These are phyloP conservation scores for Microcyclosporella mali DNA, from an alignment of 2,329 filamentous ascomycete species.

Conservation along the genomic window DNA sequence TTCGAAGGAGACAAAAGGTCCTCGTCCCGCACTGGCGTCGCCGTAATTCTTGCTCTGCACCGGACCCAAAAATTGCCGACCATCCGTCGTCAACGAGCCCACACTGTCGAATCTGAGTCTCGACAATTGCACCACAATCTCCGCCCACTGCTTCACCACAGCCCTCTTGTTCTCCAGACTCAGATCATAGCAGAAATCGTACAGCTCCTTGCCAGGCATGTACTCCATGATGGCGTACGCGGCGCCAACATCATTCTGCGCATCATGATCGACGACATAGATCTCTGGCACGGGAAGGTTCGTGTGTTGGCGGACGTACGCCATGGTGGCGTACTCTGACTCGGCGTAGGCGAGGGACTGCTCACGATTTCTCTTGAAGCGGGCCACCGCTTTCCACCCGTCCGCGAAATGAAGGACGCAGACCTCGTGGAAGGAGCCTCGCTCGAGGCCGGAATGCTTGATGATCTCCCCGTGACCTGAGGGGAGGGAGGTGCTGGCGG, in stretches of 20 bases:
- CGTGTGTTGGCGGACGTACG: slow-evolving; percentile 4
- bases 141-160: slow-evolving; percentile 8
- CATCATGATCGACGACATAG: slow-evolving; percentile 7
- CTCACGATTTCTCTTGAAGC: slow-evolving; percentile 8
- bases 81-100: slow-evolving; percentile 6
- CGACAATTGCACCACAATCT: slow-evolving; percentile 11
- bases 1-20: slow-evolving; percentile 4
- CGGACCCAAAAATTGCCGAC: slow-evolving; percentile 4
- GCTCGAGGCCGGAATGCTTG: not conserved
- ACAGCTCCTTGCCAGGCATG: slow-evolving; percentile 5
- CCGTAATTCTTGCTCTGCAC: slow-evolving; percentile 1
- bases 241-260: slow-evolving; percentile 11
- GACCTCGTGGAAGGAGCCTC: slow-evolving; percentile 10
- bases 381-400: slow-evolving; percentile 14
- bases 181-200: slow-evolving; percentile 8
- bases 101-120: slow-evolving; percentile 8
- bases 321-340: slow-evolving; percentile 13
- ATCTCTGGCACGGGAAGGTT: slow-evolving; percentile 5
- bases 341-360: slow-evolving; percentile 1
- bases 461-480: slow-evolving; percentile 7
- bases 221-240: slow-evolving; percentile 15
- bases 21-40: not conserved
- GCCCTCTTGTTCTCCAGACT: slow-evolving; percentile 2
- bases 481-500: slow-evolving; percentile 8
- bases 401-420: slow-evolving; percentile 9